Conservation (phyloP, 345 rosid genomes). For the Hypericum perforatum region DNA sequence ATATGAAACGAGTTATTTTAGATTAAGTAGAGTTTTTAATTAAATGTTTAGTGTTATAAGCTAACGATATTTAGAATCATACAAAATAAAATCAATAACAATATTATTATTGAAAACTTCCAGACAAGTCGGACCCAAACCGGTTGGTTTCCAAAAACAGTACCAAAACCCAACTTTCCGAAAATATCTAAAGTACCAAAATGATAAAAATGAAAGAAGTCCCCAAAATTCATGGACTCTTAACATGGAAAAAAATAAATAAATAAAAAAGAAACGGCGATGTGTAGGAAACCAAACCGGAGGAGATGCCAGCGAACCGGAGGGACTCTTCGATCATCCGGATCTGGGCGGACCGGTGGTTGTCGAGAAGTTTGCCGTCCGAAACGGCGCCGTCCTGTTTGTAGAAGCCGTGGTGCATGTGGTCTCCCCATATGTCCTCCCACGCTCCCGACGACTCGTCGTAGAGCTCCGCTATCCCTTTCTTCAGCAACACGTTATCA, state of each 20-base stretch:
- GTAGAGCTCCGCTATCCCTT: constrained; percentile 79
- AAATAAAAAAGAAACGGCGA: background rate
- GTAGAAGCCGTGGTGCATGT: constrained; percentile 95
- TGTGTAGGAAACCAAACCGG: constrained; percentile 14
- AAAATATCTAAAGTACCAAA: too few species aligned
- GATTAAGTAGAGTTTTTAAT: too few species aligned
- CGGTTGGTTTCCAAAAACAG: too few species aligned
- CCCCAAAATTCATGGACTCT: background rate
- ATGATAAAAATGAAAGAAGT: too few species aligned
- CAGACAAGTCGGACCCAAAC: too few species aligned
- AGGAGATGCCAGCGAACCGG: constrained; percentile 54
- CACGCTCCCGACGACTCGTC: constrained; percentile 75
- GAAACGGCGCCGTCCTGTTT: constrained; percentile 31
- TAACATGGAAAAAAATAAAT: background rate
- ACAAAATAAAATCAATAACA: too few species aligned
- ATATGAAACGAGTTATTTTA: too few species aligned
- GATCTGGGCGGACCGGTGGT: constrained; percentile 68
- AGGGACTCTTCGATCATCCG: constrained; percentile 86
- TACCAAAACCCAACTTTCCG: too few species aligned
- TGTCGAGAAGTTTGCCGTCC: constrained; percentile 27
- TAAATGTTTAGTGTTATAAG: too few species aligned
- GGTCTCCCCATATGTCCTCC: constrained; percentile 95
- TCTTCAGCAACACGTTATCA: constrained; percentile 15
- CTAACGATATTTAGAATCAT: too few species aligned
- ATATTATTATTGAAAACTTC: too few species aligned